Evolutionary conservation across 1,284 basidiomycete genomes (phyloP), one percentile per base, ranked within the genome.

Genomic region (Inonotus obliquus): DNA sequence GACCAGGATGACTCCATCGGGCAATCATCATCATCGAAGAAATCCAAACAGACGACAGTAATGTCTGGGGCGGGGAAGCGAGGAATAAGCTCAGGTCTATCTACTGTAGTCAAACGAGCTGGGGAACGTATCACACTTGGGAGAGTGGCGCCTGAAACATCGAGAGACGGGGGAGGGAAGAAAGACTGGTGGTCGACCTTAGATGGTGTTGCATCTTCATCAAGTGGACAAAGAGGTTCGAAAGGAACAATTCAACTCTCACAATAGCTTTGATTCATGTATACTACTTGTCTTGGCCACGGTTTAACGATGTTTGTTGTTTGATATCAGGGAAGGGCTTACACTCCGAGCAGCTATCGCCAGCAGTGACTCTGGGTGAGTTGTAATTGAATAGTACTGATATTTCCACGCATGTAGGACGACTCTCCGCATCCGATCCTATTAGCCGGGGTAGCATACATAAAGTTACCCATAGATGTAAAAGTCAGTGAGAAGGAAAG

Each of bases 51-150:
- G 41, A 54, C 62, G 45, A 62, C 63, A 60, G 32, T 61, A 21
- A 81, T 77, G 65, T 81, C 82, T 17, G 83, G 81, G 2, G 82
- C 83, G 17, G 84, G 85, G 1, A 73, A 80, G 61, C 87, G 85
- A 66, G 86, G 88, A 9, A 76, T 92, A 21, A 89, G 86, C 64
- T 88, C 85, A 0, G 90, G 90, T 1, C 69, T 92, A 58, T 85
- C 85, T n/a, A 85, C 83, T 0, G 73, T 91, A 49, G 75, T 85
- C 9, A 77, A 72, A 48, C 75, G 66, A 48, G 64, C 53, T 2
- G 68, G 65, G 2, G 61, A 61, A 23, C 44, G 35, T 17, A 55
- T 29, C 2, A 59, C 45, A 52, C 27, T 35, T 4, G 53, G 27
- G 19, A 54, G 35, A 17, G 1, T 23, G 17, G 51, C 14, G 27